Evolutionary conservation across 202 grass and related monocot genomes (phyloP).

Genomic region (Schoenoplectus triqueter): DNA sequence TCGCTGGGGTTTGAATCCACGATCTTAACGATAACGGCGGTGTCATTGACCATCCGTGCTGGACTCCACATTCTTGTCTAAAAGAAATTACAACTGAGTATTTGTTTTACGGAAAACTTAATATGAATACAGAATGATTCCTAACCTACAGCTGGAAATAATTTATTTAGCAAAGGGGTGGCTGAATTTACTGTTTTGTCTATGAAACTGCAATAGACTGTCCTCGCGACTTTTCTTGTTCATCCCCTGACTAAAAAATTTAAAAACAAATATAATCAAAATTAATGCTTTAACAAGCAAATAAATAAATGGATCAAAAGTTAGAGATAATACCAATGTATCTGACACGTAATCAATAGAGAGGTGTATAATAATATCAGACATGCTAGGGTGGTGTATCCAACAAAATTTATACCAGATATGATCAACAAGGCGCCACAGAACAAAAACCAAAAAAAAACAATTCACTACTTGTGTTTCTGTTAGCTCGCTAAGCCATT

Average conservation of each 20-base stretch:
- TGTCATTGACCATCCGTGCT: too few relatives aligned
- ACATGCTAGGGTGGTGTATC: not conserved
- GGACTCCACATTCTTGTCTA: not conserved
- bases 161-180: not conserved
- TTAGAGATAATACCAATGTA: not conserved
- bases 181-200: slow-evolving; percentile 1
- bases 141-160: not conserved
- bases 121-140: slow-evolving; percentile 7
- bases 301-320: not conserved
- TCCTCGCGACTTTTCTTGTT: not conserved
- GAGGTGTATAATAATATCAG: not conserved
- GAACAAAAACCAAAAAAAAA: not conserved
- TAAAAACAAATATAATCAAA: not conserved
- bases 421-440: not conserved
- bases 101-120: not conserved
- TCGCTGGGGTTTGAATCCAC: too few relatives aligned
- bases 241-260: slow-evolving; percentile 11
- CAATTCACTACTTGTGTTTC: not conserved
- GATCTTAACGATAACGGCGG: too few relatives aligned
- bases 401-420: not conserved
- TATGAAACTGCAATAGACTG: slow-evolving; percentile 6
- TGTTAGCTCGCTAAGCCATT: not conserved
- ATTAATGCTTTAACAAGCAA: not conserved
- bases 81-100: not conserved
- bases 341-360: not conserved